Evolutionary conservation across 2,329 filamentous ascomycete genomes (phyloP).

Genomic region (Phyllosticta capitalensis): DNA sequence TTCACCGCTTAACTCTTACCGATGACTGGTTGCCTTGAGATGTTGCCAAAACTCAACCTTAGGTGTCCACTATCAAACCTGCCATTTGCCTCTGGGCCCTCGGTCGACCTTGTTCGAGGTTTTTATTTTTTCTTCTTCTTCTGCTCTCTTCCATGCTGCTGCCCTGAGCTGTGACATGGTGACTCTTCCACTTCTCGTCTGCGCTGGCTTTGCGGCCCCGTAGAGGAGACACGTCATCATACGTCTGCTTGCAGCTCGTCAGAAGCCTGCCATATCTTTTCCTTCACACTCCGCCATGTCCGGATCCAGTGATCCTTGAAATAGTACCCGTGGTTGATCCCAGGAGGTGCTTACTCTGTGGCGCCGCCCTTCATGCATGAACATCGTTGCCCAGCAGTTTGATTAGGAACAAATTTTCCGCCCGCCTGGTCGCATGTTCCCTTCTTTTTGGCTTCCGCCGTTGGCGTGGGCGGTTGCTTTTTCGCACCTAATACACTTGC

Average conservation of each 20-base stretch:
- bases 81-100: background rate
- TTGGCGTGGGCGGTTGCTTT: background rate
- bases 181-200: background rate
- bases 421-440: constrained; percentile 21
- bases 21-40: constrained; percentile 27
- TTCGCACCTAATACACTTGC: background rate
- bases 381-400: constrained; percentile 17
- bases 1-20: constrained; percentile 24
- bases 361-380: constrained; percentile 21
- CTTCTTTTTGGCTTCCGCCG: constrained; percentile 4
- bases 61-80: background rate
- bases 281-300: background rate
- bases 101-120: background rate
- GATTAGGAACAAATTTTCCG: constrained; percentile 21
- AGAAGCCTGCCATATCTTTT: background rate
- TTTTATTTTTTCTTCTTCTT: background rate
- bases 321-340: constrained; percentile 3
- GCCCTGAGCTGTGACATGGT: background rate
- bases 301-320: background rate
- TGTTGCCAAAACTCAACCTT: background rate
- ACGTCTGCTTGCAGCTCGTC: background rate
- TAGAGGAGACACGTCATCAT: constrained; percentile 4
- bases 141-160: background rate
- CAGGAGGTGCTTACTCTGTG: constrained; percentile 7
- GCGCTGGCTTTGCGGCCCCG: background rate